phyloP scores from a whole-genome alignment of 495 filamentous ascomycete species.

The Xylaria intraflava region DNA sequence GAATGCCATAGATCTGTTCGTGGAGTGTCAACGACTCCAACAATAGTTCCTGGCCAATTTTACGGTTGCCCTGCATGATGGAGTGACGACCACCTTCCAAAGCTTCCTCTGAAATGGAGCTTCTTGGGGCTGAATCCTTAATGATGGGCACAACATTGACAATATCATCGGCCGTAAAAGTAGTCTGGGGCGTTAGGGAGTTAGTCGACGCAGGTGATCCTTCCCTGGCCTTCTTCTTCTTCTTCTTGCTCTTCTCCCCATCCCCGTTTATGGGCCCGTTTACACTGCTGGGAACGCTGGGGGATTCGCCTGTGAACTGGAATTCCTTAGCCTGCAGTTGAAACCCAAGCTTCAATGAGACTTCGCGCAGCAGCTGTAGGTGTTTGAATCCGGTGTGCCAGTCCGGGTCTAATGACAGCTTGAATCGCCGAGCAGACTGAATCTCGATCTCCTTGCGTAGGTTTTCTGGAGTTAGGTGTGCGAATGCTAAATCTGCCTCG shows the following conservation, averaged over 20 bases:
- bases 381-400: slow-evolving; percentile 63
- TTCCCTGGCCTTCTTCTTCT: slow-evolving; percentile 63
- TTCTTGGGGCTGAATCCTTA: slow-evolving; percentile 86
- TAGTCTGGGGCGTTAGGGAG: slow-evolving; percentile 45
- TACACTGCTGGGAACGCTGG: slow-evolving; percentile 22
- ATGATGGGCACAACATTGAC: slow-evolving; percentile 86
- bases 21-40: slow-evolving; percentile 92
- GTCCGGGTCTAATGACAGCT: slow-evolving; percentile 59
- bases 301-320: slow-evolving; percentile 47
- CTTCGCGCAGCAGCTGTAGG: slow-evolving; percentile 80
- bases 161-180: slow-evolving; percentile 79
- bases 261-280: slow-evolving; percentile 28
- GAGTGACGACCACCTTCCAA: slow-evolving; percentile 92
- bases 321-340: slow-evolving; percentile 83
- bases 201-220: slow-evolving; percentile 46
- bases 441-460: slow-evolving; percentile 63
- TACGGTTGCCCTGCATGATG: slow-evolving; percentile 88
- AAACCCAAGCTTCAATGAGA: slow-evolving; percentile 83
- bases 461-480: slow-evolving; percentile 63
- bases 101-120: slow-evolving; percentile 88
- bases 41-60: slow-evolving; percentile 91
- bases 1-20: slow-evolving; percentile 97
- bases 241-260: slow-evolving; percentile 53
- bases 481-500: slow-evolving; percentile 77
- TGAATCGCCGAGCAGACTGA: slow-evolving; percentile 67